Evolutionary conservation across 306 rosid genomes (phyloP).

Genomic region (Pterocarpus santalinus): DNA sequence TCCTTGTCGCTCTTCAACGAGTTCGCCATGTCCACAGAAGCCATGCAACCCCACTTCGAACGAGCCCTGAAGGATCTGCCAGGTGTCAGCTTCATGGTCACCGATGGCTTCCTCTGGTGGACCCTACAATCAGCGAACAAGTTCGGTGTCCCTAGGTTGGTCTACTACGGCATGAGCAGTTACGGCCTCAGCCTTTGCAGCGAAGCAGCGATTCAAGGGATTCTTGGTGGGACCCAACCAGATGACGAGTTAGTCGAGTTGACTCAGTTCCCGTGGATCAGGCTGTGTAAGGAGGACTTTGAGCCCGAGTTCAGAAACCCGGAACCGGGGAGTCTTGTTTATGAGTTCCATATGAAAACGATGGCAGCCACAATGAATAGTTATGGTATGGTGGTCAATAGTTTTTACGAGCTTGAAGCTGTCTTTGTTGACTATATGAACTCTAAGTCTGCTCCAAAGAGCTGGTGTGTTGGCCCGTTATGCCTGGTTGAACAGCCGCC

Average conservation of each 20-base stretch:
- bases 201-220: not conserved
- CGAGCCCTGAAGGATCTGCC: not conserved
- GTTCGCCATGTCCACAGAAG: slow-evolving; percentile 1
- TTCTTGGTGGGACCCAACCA: not conserved
- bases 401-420: slow-evolving; percentile 40
- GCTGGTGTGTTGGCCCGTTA: slow-evolving; percentile 34
- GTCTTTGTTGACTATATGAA: not conserved
- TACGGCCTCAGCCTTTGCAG: not conserved
- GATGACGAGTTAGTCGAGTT: not conserved
- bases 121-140: slow-evolving; percentile 10
- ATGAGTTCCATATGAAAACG: not conserved
- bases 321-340: not conserved
- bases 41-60: slow-evolving; percentile 31
- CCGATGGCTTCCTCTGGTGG: slow-evolving; percentile 42
- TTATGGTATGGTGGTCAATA: not conserved
- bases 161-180: not conserved
- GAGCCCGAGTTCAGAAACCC: not conserved
- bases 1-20: slow-evolving; percentile 17
- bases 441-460: not conserved
- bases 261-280: no score
- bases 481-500: not conserved
- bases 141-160: not conserved
- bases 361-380: not conserved
- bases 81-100: slow-evolving; percentile 35
- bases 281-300: slow-evolving; percentile 3